These are phyloP conservation scores for Juglanconis sp. DNA, from an alignment of 2,329 filamentous ascomycete genomes.

Conservation along the genomic window DNA sequence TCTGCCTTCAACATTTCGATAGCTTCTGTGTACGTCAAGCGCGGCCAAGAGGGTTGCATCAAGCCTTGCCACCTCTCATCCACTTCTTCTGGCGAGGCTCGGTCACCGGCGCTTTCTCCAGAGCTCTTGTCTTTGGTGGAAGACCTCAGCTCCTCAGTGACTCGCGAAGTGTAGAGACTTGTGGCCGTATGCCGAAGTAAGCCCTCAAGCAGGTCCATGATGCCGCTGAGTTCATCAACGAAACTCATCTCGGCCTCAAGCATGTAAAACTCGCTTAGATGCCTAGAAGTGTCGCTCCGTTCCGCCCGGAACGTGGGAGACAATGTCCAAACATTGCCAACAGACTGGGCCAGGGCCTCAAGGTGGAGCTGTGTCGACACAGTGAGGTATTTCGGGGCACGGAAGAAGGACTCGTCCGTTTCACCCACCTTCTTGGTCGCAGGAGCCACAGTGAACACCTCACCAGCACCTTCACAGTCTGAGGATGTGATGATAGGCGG, in stretches of 20 bases:
- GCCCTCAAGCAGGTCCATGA: conserved; percentile 79
- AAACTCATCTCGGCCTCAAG: conserved; percentile 89
- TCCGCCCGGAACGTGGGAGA: conserved; percentile 94
- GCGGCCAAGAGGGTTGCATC: conserved; percentile 62
- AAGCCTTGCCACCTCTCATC: conserved; percentile 71
- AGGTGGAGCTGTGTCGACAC: conserved; percentile 94
- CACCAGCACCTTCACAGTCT: conserved; percentile 93
- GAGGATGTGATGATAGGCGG: conserved; percentile 94
- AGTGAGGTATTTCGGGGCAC: conserved; percentile 85
- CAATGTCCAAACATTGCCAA: conserved; percentile 89
- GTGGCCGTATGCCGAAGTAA: conserved; percentile 60
- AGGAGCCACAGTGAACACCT: conserved; percentile 75
- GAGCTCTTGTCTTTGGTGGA: conserved; percentile 19
- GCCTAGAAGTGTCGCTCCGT: conserved; percentile 85
- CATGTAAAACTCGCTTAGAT: conserved; percentile 99
- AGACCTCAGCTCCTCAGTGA: conserved; percentile 41
- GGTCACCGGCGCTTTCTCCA: conserved; percentile 28
- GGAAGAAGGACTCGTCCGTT: conserved; percentile 66
- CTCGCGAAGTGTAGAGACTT: conserved; percentile 37
- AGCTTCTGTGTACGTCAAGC: conserved; percentile 79
- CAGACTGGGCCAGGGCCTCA: conserved; percentile 82
- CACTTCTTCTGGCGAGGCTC: conserved; percentile 50
- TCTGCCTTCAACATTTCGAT: conserved; percentile 65
- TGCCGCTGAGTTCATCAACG: conserved; percentile 60
- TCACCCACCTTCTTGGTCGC: conserved; percentile 31